phyloP scores from a whole-genome alignment of 176 grass and related monocot species.

The Paspalum notatum region DNA sequence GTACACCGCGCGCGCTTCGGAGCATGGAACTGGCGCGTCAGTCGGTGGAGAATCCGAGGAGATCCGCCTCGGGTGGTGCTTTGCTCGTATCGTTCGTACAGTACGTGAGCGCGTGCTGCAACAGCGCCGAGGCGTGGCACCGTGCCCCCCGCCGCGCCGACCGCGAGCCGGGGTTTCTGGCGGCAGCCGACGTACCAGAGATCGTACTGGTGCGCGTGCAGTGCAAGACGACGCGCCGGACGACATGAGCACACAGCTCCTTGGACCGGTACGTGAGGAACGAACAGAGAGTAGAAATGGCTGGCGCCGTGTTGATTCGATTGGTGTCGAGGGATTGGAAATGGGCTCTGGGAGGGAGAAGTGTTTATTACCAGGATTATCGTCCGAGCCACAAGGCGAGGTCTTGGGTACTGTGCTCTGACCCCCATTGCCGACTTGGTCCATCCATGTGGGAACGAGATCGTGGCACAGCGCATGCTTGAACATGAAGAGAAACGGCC shows the following conservation, averaged over 20 bases:
- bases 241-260: too few relatives aligned
- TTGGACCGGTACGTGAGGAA: too few relatives aligned
- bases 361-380: too few relatives aligned
- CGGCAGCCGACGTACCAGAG: neutral
- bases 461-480: too few relatives aligned
- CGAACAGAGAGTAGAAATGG: too few relatives aligned
- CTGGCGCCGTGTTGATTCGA: too few relatives aligned
- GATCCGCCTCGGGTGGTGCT: neutral
- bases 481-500: too few relatives aligned
- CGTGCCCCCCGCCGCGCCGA: neutral
- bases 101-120: neutral
- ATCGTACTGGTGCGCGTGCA: neutral
- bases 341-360: too few relatives aligned
- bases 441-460: neutral
- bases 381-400: too few relatives aligned
- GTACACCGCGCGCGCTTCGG: neutral
- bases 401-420: neutral
- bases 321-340: too few relatives aligned
- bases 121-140: neutral
- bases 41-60: constrained; percentile 19
- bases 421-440: neutral
- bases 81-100: neutral
- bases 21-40: neutral
- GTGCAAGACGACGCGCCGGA: too few relatives aligned
- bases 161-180: neutral